These are phyloP conservation scores for Candida takata DNA, from an alignment of 805 yeast species.

Conservation along the genomic window DNA sequence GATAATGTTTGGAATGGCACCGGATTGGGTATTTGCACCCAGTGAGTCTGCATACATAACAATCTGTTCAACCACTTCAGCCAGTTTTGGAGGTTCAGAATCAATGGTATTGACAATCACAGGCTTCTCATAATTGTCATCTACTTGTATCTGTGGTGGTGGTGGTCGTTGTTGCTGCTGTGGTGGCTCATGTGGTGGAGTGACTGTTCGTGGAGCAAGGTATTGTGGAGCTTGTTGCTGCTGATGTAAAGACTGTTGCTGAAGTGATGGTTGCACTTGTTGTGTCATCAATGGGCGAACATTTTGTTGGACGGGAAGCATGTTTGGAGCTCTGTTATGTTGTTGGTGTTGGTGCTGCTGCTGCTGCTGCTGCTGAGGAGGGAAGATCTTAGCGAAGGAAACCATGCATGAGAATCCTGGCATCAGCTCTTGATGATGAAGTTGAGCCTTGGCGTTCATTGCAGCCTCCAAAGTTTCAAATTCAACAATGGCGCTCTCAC, in stretches of 20 bases:
- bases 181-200: constrained; percentile 7
- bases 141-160: constrained; percentile 9
- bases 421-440: constrained; percentile 76
- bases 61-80: constrained; percentile 24
- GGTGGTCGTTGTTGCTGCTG: constrained; percentile 8
- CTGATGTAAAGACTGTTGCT: constrained; percentile 15
- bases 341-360: constrained; percentile 2
- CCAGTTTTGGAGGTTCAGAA: constrained; percentile 18
- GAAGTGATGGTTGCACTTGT: constrained; percentile 15
- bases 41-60: constrained; percentile 24
- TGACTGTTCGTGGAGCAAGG: not conserved
- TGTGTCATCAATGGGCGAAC: not conserved
- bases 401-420: constrained; percentile 73
- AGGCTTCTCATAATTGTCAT: constrained; percentile 3
- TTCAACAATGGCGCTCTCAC: constrained; percentile 57
- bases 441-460: constrained; percentile 64
- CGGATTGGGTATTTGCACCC: constrained; percentile 26
- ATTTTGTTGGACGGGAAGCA: constrained; percentile 6
- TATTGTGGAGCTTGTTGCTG: constrained; percentile 14
- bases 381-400: constrained; percentile 73
- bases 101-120: constrained; percentile 10
- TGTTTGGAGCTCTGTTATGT: constrained; percentile 3
- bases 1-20: constrained; percentile 38
- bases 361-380: constrained; percentile 20
- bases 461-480: constrained; percentile 70